phyloP scores from a whole-genome alignment of 345 rosid species.

The Pelargonium nanum region DNA sequence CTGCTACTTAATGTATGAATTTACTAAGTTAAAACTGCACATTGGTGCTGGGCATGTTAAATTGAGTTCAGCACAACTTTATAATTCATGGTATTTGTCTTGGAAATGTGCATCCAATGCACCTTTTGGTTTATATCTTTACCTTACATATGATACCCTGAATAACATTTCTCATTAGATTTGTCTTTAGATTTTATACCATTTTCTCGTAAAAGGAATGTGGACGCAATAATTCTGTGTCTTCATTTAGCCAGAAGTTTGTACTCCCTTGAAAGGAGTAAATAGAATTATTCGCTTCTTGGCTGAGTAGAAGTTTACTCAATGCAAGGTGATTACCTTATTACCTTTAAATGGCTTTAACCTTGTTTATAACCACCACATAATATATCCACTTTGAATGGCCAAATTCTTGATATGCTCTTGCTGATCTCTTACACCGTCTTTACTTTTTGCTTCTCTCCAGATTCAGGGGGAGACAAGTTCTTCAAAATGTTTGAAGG shows the following conservation, averaged over 20 bases:
- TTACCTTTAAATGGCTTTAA: background rate
- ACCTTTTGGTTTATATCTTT: background rate
- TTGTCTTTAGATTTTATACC: background rate
- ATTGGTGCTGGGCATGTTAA: too few relatives aligned
- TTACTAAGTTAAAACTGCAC: too few relatives aligned
- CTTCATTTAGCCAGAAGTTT: background rate
- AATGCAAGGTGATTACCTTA: too few relatives aligned
- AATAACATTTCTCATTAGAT: too few relatives aligned
- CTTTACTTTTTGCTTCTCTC: constrained; percentile 19
- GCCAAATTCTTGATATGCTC: background rate
- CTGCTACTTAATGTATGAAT: too few relatives aligned
- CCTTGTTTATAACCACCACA: background rate
- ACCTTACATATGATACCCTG: too few relatives aligned
- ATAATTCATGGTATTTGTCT: too few relatives aligned
- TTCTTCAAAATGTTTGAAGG: constrained; percentile 70
- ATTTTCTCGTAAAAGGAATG: background rate
- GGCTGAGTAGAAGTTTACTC: background rate
- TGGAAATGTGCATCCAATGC: background rate
- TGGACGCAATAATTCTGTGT: background rate
- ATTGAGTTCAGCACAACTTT: too few relatives aligned
- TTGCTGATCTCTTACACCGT: background rate
- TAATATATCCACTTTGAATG: background rate
- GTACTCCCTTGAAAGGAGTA: background rate
- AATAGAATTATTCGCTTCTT: background rate
- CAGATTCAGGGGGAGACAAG: constrained; percentile 55